Conservation (phyloP, 176 grass and related monocot genomes). For the Guadua angustifolia region DNA sequence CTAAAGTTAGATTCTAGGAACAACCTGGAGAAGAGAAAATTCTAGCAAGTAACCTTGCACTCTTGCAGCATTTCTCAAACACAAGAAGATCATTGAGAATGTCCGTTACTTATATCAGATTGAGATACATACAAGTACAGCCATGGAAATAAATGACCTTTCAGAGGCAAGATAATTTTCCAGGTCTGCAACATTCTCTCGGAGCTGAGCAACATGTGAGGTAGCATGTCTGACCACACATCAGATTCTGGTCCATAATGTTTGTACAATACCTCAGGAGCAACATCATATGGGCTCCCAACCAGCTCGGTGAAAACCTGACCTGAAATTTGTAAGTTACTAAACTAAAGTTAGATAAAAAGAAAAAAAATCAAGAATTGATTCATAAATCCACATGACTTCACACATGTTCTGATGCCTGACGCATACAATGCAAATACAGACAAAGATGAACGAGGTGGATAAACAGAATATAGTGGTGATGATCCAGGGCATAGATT, state of each 20-base stretch:
- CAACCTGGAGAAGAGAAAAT: no score
- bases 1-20: no score
- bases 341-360: constrained; percentile 43
- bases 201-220: constrained; percentile 61
- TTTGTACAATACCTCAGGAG: constrained; percentile 85
- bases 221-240: constrained; percentile 86
- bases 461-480: background rate
- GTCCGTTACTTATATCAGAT: no score
- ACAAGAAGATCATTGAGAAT: no score
- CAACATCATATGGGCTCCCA: constrained; percentile 86
- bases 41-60: no score
- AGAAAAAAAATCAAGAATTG: constrained; percentile 3
- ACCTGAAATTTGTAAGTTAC: constrained; percentile 45
- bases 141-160: constrained; percentile 78
- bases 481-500: background rate
- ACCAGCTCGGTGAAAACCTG: constrained; percentile 84
- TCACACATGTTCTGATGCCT: background rate
- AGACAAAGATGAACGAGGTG: background rate
- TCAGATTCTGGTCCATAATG: constrained; percentile 84
- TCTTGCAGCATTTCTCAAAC: no score
- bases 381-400: constrained; percentile 4
- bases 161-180: constrained; percentile 61
- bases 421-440: background rate
- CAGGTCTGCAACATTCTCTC: constrained; percentile 67
- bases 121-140: background rate